These are phyloP conservation scores for Globisporangium barbulae DNA, from an alignment of 352 stramenopile species.

Conservation along the genomic window DNA sequence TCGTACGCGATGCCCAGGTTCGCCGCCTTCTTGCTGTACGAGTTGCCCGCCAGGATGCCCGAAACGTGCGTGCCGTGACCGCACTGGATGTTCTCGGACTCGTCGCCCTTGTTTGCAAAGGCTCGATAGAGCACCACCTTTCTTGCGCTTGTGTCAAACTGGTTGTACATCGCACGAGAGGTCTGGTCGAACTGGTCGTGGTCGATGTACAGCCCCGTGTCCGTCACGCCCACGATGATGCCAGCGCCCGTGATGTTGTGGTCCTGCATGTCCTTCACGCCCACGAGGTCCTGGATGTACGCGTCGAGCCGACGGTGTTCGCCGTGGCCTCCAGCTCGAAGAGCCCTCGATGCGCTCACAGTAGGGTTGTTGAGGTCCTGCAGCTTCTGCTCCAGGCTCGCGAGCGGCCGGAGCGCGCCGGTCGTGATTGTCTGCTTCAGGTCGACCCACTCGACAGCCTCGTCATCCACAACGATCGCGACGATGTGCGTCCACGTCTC, in stretches of 20 bases:
- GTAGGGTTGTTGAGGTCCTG: slow-evolving; percentile 6
- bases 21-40: slow-evolving; percentile 27
- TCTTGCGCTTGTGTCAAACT: slow-evolving; percentile 44
- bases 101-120: slow-evolving; percentile 68
- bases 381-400: slow-evolving; percentile 43
- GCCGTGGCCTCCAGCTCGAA: background rate
- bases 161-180: slow-evolving; percentile 52
- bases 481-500: slow-evolving; percentile 50
- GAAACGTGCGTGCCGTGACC: slow-evolving; percentile 89
- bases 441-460: slow-evolving; percentile 75
- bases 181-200: slow-evolving; percentile 78
- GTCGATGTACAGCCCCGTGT: slow-evolving; percentile 73
- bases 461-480: slow-evolving; percentile 46
- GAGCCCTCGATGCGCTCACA: background rate
- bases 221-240: slow-evolving; percentile 70
- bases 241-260: slow-evolving; percentile 63
- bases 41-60: slow-evolving; percentile 72
- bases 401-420: slow-evolving; percentile 25
- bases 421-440: slow-evolving; percentile 42
- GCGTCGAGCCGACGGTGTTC: slow-evolving; percentile 34
- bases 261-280: slow-evolving; percentile 45
- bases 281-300: slow-evolving; percentile 55
- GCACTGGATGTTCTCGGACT: slow-evolving; percentile 55
- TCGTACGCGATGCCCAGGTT: slow-evolving; percentile 74
- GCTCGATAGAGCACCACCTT: slow-evolving; percentile 85